These are phyloP conservation scores for Quercus phellos DNA, from an alignment of 331 rosid genomes.

Conservation along the genomic window DNA sequence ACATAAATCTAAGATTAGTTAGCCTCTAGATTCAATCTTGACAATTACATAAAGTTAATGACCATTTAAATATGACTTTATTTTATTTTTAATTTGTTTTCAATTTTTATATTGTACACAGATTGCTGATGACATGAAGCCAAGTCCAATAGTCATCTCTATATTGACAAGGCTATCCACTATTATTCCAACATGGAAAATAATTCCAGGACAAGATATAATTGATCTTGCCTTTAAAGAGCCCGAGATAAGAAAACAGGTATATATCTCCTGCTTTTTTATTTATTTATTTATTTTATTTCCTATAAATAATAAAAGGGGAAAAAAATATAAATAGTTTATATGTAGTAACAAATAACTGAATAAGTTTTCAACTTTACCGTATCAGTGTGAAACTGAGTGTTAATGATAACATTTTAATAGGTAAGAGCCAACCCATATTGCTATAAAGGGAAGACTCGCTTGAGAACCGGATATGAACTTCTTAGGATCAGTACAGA, in stretches of 20 bases:
- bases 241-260: slow-evolving; percentile 62
- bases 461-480: slow-evolving; percentile 72
- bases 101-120: slow-evolving; percentile 12
- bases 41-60: neutral
- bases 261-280: neutral
- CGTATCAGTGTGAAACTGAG: too few species aligned
- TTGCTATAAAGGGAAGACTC: slow-evolving; percentile 80
- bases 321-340: neutral
- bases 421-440: slow-evolving; percentile 54
- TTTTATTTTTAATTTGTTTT: neutral
- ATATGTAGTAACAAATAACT: neutral
- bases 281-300: neutral
- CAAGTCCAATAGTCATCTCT: slow-evolving; percentile 24
- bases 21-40: neutral
- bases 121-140: slow-evolving; percentile 76
- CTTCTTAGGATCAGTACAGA: slow-evolving; percentile 48
- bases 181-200: slow-evolving; percentile 67
- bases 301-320: neutral
- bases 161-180: slow-evolving; percentile 45
- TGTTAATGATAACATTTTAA: neutral
- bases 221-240: slow-evolving; percentile 60
- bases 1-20: neutral
- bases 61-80: neutral
- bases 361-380: too few species aligned
- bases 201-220: slow-evolving; percentile 63